Base-by-base conservation (phyloP, 139 green algal genomes). In the Haematococcus lacustris region DNA sequence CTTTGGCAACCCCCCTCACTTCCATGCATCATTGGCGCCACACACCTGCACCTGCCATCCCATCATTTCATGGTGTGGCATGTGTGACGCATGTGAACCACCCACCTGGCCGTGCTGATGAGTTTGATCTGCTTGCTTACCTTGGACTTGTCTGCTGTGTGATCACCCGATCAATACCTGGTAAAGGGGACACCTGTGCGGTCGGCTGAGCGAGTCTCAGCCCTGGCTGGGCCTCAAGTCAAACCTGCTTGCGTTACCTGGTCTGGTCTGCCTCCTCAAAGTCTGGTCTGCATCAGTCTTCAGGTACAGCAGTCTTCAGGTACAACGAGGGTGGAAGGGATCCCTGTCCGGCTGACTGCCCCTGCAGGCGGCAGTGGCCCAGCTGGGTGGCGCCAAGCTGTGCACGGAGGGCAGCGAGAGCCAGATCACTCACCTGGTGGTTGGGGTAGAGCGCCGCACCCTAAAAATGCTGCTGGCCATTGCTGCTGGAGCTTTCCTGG, bases 381-480 rank as follows among this genome's bases (percentile, higher is more conserved):
- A 80, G 70, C 64, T 80, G 17, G 70, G 65, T 3, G 51, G 47
- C 26, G 70, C 70, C 3, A 5, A 39, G 38, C 68, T 80, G 39
- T 25, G 61, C n/a, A 13, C 51, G 30, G 40, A 71, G 26, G 74
- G 68, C 28, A 62, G 71, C 37, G 80, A 87, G 68, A 69, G 76
- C 4, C 62, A 63, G 26, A 51, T 86, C 30, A 91, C 83, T 1
- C 85, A 92, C 74, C 50, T 92, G 47, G 74, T 92, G n/a, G 32
- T 89, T 9, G 85, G 84, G 1, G 65, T 43, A 25, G 66, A 82
- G 38, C 75, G 80, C 3, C 84, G 85, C 66, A 92, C 87, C 2
- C 35, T 91, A 28, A 92, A 92, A 77, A 68, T 73, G 25, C 75
- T 91, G 71, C 68, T 91, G 70, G 86, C 79, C 0, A 78, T 93